Evolutionary conservation across 2,329 filamentous ascomycete species (phyloP), one percentile per base, ranked within the genome.

Genomic region (Stachybotrys chartarum): DNA sequence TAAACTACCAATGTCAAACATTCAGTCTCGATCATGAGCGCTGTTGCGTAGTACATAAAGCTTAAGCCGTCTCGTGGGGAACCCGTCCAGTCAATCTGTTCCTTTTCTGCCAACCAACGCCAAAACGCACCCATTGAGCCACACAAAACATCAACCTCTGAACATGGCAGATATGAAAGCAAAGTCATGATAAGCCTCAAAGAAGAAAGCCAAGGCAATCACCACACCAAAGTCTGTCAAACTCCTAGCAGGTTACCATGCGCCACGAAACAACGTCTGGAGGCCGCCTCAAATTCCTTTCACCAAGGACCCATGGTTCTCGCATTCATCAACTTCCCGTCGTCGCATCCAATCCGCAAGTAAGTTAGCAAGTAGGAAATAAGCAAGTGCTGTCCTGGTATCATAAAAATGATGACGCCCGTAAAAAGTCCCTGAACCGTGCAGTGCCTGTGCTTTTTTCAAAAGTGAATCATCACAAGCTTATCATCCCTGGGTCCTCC

Each of bases 401-500:
- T 51, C 49, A 50, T 44, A 49, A 46, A 31, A 42, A 10, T 48
- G n/a, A 31, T 32, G 24, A n/a, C 35, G 35, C 35, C 35, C 35
- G 10, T 42, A 10, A 42, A 14, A 42, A 42, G 14, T 10, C 14
- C 35, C 35, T 14, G 11, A 17, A 35, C 16, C 44, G 18, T 54
- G 10, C 30, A 24, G 17, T 52, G 14, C 17, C 8, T 10, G 35
- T 42, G 14, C 24, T 24, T 42, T 42, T 42, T 42, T 42, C 35
- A 42, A 42, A 42, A 42, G 8, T n/a, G 14, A 44, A 51, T 48
- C 45, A 45, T 64, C 62, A 71, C 46, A 69, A 62, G 54, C 70
- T 72, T 51, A 67, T 59, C 59, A 68, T 66, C 16, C 70, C 70
- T n/a, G 67, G 62, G 46, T 68, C 64, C 18, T 68, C 66, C 11